Conservation (phyloP, 345 rosid genomes). For the Odontarrhena argentea region DNA sequence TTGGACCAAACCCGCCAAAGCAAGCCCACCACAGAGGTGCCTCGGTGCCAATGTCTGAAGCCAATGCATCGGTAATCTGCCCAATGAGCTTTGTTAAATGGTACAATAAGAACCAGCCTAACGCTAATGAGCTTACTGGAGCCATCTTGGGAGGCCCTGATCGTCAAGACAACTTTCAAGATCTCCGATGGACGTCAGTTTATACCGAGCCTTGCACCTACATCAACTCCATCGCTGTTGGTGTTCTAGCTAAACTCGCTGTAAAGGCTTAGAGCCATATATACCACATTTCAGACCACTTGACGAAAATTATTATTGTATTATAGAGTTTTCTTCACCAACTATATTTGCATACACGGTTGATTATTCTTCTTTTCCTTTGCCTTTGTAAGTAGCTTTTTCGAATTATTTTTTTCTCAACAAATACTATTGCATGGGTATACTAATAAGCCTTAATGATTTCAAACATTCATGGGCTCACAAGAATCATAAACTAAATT, state of each 20-base stretch:
- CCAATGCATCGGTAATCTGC: slow-evolving; percentile 42
- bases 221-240: slow-evolving; percentile 70
- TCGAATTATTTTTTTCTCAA: slow-evolving; percentile 16
- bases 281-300: slow-evolving; percentile 21
- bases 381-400: slow-evolving; percentile 36
- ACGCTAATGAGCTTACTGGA: slow-evolving; percentile 80
- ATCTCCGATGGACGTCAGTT: slow-evolving; percentile 59
- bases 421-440: slow-evolving; percentile 22
- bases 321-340: slow-evolving; percentile 20
- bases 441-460: slow-evolving; percentile 28
- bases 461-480: background rate
- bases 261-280: slow-evolving; percentile 28
- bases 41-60: slow-evolving; percentile 49
- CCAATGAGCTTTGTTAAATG: slow-evolving; percentile 67
- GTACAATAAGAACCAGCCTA: slow-evolving; percentile 53
- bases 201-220: slow-evolving; percentile 94
- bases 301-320: slow-evolving; percentile 29
- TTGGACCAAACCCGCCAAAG: slow-evolving; percentile 71
- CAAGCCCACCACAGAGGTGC: slow-evolving; percentile 93
- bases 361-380: slow-evolving; percentile 14
- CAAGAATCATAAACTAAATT: too few relatives aligned
- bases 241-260: slow-evolving; percentile 77
- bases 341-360: slow-evolving; percentile 16
- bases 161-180: slow-evolving; percentile 60
- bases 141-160: slow-evolving; percentile 95